These are phyloP conservation scores for Boletus subparvulus DNA, from an alignment of 768 basidiomycete genomes.

Conservation along the genomic window DNA sequence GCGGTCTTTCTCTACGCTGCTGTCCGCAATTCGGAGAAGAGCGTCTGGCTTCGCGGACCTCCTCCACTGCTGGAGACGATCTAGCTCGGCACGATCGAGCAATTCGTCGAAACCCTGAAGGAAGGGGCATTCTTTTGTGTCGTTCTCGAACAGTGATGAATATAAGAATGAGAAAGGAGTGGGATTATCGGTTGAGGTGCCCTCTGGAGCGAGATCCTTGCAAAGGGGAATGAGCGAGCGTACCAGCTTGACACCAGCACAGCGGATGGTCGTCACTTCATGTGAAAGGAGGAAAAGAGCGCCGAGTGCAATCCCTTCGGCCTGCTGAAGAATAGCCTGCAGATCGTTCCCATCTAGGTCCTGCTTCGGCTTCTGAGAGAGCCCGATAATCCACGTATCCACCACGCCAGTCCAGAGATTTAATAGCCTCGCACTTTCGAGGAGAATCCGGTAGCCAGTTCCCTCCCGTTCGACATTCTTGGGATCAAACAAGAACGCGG, in stretches of 20 bases:
- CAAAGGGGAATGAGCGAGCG: constrained; percentile 55
- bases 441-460: constrained; percentile 57
- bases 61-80: constrained; percentile 66
- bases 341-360: constrained; percentile 43
- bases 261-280: constrained; percentile 48
- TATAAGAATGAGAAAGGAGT: constrained; percentile 37
- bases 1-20: constrained; percentile 62
- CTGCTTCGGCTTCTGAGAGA: constrained; percentile 40
- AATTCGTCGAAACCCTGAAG: constrained; percentile 67
- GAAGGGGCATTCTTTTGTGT: constrained; percentile 43
- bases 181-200: constrained; percentile 27
- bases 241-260: constrained; percentile 62
- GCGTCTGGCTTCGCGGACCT: constrained; percentile 54
- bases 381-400: constrained; percentile 60
- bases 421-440: constrained; percentile 68
- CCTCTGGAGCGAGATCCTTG: constrained; percentile 41
- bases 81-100: constrained; percentile 57
- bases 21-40: constrained; percentile 70
- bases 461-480: constrained; percentile 60
- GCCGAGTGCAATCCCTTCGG: constrained; percentile 67
- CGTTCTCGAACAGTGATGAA: constrained; percentile 55
- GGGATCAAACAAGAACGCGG: constrained; percentile 73
- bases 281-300: constrained; percentile 73
- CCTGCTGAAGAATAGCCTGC: constrained; percentile 43
- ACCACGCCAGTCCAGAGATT: constrained; percentile 73